Conservation (phyloP, 306 rosid genomes). For the Ormosia semicastrata region DNA sequence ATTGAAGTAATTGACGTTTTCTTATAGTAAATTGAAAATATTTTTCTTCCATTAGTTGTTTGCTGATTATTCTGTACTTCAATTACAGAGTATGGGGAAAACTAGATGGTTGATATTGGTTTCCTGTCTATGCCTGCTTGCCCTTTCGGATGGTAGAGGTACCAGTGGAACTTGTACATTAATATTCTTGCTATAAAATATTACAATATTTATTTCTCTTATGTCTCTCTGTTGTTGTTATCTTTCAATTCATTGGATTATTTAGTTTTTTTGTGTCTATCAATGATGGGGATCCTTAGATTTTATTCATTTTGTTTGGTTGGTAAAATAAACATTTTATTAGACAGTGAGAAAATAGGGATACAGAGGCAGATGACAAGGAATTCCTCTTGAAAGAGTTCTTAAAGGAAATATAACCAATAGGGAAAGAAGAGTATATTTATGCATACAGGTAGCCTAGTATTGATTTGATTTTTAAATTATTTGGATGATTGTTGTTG, state of each 20-base stretch:
- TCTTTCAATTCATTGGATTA: background rate
- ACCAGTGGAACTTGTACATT: constrained; percentile 8
- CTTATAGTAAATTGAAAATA: background rate
- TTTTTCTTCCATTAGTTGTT: background rate
- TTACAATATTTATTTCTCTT: background rate
- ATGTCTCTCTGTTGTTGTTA: background rate
- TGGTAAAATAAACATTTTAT: background rate
- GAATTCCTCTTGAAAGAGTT: background rate
- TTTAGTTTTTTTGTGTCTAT: background rate
- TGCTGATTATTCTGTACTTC: background rate
- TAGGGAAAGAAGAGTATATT: background rate
- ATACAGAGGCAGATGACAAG: background rate
- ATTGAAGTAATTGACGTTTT: background rate
- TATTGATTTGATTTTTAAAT: background rate
- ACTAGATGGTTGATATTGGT: constrained; percentile 49
- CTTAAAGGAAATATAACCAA: background rate
- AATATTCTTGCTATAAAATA: background rate
- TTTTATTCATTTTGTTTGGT: background rate
- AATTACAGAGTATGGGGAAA: constrained; percentile 53
- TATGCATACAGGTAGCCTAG: background rate
- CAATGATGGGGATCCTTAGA: background rate
- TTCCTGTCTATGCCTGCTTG: constrained; percentile 35
- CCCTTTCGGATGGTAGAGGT: constrained; percentile 64
- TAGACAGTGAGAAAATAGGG: background rate
- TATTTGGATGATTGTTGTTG: background rate